Evolutionary conservation across 805 yeast genomes (phyloP).

Genomic region (Zygoascus flipseniorum): DNA sequence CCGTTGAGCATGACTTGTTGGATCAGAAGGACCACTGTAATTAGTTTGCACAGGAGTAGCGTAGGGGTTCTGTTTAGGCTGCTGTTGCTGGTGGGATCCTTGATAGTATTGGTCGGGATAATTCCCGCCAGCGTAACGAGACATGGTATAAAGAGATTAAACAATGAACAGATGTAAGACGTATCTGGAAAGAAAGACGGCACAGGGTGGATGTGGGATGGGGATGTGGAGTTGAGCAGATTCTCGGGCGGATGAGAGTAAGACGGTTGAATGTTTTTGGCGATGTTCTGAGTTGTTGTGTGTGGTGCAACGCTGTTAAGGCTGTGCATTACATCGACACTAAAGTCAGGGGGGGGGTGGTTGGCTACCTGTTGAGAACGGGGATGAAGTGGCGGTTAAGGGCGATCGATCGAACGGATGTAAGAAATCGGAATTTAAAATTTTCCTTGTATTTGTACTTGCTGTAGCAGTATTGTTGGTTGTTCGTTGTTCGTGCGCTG

Average conservation of each 20-base stretch:
- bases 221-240: neutral
- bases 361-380: too few species aligned
- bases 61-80: neutral
- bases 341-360: too few species aligned
- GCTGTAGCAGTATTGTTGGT: too few species aligned
- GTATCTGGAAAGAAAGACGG: neutral
- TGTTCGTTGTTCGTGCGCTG: too few species aligned
- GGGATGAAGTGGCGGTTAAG: too few species aligned
- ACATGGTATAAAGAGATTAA: neutral
- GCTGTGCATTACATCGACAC: too few species aligned
- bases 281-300: too few species aligned
- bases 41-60: neutral
- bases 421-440: too few species aligned
- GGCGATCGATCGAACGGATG: too few species aligned
- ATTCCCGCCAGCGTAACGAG: neutral
- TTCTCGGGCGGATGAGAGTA: neutral
- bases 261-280: neutral
- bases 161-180: neutral
- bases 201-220: neutral
- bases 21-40: neutral
- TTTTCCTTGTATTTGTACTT: too few species aligned
- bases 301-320: too few species aligned
- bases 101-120: neutral
- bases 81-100: neutral
- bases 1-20: neutral